Evolutionary conservation across 176 grass and related monocot genomes (phyloP), one percentile per base, ranked within the genome.

Genomic region (Otatea glauca): DNA sequence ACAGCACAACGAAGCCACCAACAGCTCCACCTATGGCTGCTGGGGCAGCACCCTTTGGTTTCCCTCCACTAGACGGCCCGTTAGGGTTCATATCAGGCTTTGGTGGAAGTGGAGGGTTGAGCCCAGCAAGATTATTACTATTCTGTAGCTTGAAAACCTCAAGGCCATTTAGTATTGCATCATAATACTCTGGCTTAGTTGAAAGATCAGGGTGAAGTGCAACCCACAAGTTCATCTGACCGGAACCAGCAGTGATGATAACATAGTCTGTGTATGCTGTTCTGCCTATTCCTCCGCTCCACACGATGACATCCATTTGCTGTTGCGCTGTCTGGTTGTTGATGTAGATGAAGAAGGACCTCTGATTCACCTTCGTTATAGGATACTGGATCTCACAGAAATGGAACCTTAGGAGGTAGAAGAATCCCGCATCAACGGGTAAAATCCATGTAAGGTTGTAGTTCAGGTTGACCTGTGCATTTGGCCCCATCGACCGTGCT

Each of bases 391-490:
- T 92, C 87, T 97, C 94, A 6, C 94, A 97, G 66, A 97, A 97
- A 71, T 94, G 94, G 47, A 97, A 83, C 78, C 94, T 88, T 8
- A 97, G 44, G 11, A 97, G 77, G 70, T 97, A 94, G 21, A 1
- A 44, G 41, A 91, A 92, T 6, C 84, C 90, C 0, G 88, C 90
- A 79, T 97, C 95, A 37, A 94, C 37, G 0, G 53, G 53, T 27
- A 97, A 86, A 68, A 82, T 84, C 95, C 95, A 97, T 44, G 95
- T 92, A n/a, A 97, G 95, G 53, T 97, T 97, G 75, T 91, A 92
- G 32, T 92, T 92, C 69, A 92, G 64, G 56, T 94, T 92, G 74
- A 92, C 18, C 42, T 70, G 49, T 65, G 88, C 15, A 37, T 71
- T 68, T n/a, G 74, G 74, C 23, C 94, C 94, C 94, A 97, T 97